Conservation (phyloP, 1,284 basidiomycete genomes). For the Porodaedalea pini region DNA sequence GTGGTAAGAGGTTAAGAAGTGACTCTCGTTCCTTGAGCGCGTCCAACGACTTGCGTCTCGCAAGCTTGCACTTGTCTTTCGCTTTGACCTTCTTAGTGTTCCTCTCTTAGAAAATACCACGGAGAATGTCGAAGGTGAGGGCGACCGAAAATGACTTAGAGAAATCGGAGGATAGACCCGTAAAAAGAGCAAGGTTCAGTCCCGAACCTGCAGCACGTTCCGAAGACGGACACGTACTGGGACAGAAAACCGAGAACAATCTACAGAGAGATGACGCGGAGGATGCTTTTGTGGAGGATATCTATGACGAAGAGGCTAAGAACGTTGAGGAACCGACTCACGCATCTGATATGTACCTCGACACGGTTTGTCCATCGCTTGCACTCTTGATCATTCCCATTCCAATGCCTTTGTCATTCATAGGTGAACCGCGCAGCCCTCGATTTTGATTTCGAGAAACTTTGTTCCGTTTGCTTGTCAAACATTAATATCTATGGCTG, state of each 20-base stretch:
- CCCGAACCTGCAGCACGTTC: not conserved
- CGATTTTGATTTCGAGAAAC: constrained; percentile 99
- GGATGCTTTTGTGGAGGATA: constrained; percentile 38
- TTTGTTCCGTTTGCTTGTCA: constrained; percentile 93
- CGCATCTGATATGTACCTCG: constrained; percentile 89
- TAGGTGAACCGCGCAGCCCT: constrained; percentile 86
- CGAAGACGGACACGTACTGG: constrained; percentile 17
- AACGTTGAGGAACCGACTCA: constrained; percentile 44
- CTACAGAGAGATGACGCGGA: constrained; percentile 2
- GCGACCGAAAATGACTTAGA: not conserved
- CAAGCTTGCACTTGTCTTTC: too few relatives aligned
- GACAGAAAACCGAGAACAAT: constrained; percentile 2
- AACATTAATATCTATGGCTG: constrained; percentile 99
- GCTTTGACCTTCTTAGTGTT: not conserved
- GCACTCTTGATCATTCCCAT: constrained; percentile 5
- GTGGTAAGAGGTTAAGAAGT: too few relatives aligned
- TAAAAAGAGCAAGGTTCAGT: constrained; percentile 41
- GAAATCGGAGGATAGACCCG: constrained; percentile 31
- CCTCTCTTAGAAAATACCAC: not conserved
- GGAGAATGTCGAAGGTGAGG: not conserved
- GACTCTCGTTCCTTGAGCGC: too few relatives aligned
- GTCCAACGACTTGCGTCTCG: too few relatives aligned
- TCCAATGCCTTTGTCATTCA: not conserved
- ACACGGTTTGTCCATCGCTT: constrained; percentile 73
- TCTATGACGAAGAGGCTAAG: constrained; percentile 45